Conservation (phyloP, 2,329 filamentous ascomycete genomes). For the Dactylellina leptospora region DNA sequence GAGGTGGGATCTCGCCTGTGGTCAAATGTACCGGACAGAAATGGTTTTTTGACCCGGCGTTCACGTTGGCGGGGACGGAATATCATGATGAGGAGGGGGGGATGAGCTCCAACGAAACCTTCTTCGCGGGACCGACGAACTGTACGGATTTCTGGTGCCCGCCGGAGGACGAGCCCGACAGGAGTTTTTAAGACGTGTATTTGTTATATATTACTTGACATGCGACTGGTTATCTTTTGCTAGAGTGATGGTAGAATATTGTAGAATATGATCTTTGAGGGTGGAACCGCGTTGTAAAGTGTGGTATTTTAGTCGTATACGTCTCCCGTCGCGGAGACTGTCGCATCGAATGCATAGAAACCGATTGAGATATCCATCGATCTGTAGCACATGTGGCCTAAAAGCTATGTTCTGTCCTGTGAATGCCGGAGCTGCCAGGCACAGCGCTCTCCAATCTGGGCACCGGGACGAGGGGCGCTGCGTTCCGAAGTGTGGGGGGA, state of each 20-base stretch:
- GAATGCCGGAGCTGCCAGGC: neutral
- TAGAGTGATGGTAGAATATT: neutral
- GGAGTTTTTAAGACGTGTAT: neutral
- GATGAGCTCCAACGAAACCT: neutral
- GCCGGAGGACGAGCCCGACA: neutral
- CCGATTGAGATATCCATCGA: neutral
- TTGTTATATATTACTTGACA: neutral
- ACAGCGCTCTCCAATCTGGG: neutral
- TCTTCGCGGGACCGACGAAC: neutral
- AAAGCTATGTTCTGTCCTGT: neutral
- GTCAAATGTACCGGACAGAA: constrained; percentile 42
- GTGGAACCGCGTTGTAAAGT: neutral
- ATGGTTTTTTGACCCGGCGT: constrained; percentile 39
- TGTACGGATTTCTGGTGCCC: neutral
- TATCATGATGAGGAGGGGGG: neutral
- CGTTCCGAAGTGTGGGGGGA: constrained; percentile 11
- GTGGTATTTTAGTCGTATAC: neutral
- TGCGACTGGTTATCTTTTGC: too few species aligned
- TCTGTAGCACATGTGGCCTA: neutral
- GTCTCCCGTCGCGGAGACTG: neutral
- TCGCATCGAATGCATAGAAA: neutral
- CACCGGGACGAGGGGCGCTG: constrained; percentile 1
- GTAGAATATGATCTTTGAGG: neutral
- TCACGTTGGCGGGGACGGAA: constrained; percentile 14
- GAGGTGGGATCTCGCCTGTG: constrained; percentile 15